These are phyloP conservation scores for Dunaliella salina DNA, from an alignment of 163 green algal genomes.

Conservation along the genomic window DNA sequence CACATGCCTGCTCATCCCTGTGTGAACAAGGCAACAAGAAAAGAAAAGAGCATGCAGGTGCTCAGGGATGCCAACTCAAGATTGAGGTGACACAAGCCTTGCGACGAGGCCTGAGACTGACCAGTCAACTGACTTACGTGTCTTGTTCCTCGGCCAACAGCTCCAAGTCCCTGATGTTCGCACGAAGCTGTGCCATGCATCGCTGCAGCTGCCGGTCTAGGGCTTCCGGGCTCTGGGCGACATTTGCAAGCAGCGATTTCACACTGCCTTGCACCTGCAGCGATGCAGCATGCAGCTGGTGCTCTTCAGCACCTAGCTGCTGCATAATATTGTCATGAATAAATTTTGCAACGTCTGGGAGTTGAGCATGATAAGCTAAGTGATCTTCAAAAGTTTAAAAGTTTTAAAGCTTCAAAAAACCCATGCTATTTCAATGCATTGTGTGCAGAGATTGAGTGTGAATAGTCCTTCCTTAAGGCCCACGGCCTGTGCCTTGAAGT, in stretches of 20 bases:
- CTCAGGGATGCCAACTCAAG: too few species aligned
- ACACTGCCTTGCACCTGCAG: not conserved
- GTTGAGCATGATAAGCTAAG: too few species aligned
- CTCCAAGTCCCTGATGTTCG: conserved; percentile 45
- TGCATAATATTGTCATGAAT: not conserved
- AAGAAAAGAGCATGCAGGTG: not conserved
- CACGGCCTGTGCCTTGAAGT: too few species aligned
- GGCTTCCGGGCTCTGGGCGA: not conserved
- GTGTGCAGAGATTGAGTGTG: too few species aligned
- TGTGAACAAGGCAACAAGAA: not conserved
- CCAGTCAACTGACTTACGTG: conserved; percentile 36
- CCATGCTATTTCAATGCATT: too few species aligned
- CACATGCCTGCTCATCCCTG: not conserved
- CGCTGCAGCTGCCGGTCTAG: conserved; percentile 26
- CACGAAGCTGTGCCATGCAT: conserved; percentile 30
- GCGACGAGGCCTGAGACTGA: too few species aligned
- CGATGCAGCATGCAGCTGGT: not conserved
- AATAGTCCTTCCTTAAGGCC: too few species aligned
- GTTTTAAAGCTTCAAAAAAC: too few species aligned
- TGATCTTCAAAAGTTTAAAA: too few species aligned
- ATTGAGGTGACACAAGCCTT: too few species aligned
- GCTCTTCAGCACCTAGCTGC: conserved; percentile 9
- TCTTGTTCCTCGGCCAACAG: conserved; percentile 52
- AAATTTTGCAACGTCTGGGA: too few species aligned
- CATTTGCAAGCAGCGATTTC: not conserved